Evolutionary conservation across 176 grass and related monocot species (phyloP), one percentile per base, ranked within the genome.

Genomic region (Oryza meyeriana): DNA sequence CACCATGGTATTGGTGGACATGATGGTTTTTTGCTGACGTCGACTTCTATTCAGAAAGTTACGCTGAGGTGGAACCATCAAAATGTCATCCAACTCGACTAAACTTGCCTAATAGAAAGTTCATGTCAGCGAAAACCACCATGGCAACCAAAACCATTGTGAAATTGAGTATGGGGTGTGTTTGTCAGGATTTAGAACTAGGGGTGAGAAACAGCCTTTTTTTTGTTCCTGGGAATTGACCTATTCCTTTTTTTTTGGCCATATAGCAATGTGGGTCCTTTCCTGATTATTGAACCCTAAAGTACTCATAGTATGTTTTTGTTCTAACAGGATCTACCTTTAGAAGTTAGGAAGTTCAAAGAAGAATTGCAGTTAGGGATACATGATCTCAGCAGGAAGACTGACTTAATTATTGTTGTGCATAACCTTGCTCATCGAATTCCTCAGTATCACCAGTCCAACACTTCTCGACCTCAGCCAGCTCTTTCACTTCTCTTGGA

Each of bases 381-480:
- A 59, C 45, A 55, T 83, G 92, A 94, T 87, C 76, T 93, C 61
- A 85, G 61, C 76, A 91, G 77, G 69, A 98, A 87, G 80, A 94
- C 82, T 62, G 95, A 98, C 66, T 79, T 98, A 55, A 79, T 98
- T 89, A 90, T 98, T 83, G 78, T 92, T 38, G 95, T 98, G 81
- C 95, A 98, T 90, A 94, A 98, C 75, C 84, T 98, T 82, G 93
- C 95, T 88, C 92, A 92, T 66, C 82, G 79, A 84, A 89, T 94
- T 82, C 86, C 90, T 11, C 79, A 75, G 61, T 85, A 89, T 77
- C 61, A 89, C 81, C 88, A 86, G 29, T 59, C 82, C 52, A 90
- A 81, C 34, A 35, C 71, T 84, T 94, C 85, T 72, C 70, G 2
- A 31, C 77, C 81, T 67, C 84, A 87, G 42, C 85, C 94, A 82